phyloP scores from a whole-genome alignment of 352 stramenopile genomes.

The Aphanomyces astaci region DNA sequence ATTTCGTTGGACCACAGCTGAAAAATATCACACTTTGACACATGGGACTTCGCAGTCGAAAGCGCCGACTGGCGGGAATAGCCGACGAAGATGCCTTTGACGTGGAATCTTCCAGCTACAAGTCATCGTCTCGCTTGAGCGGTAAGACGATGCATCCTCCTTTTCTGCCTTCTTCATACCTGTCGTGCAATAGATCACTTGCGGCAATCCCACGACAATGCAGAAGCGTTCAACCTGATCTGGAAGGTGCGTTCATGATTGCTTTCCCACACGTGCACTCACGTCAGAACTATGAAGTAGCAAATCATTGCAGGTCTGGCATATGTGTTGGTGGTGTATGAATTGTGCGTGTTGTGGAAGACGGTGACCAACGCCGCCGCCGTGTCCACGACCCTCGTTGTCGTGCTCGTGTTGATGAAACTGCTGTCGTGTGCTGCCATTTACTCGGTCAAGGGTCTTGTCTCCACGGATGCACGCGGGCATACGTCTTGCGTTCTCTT shows the following conservation, averaged over 20 bases:
- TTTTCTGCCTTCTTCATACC: neutral
- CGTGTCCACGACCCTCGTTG: neutral
- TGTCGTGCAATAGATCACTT: constrained; percentile 23
- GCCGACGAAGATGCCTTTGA: constrained; percentile 34
- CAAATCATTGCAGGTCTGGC: constrained; percentile 16
- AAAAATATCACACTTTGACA: neutral
- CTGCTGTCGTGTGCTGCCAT: constrained; percentile 34
- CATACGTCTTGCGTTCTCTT: constrained; percentile 30
- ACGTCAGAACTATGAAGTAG: neutral
- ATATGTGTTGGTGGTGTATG: constrained; percentile 36
- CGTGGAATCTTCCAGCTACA: constrained; percentile 27
- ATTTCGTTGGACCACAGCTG: too few species aligned
- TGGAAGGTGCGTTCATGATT: constrained; percentile 41
- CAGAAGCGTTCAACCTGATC: constrained; percentile 39
- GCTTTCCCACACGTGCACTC: too few species aligned
- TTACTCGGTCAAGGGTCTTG: constrained; percentile 34
- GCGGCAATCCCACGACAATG: constrained; percentile 32
- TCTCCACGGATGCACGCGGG: constrained; percentile 25
- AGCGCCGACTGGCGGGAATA: constrained; percentile 37
- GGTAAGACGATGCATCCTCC: neutral
- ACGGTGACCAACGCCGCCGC: constrained; percentile 25
- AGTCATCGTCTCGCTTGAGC: neutral
- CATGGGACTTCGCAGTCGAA: constrained; percentile 47
- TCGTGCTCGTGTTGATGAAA: constrained; percentile 37
- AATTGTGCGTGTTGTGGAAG: constrained; percentile 34